Percentiles rank a stretch among this genome's conserved stretches.
These are phyloP conservation scores for Dalbergia oliveri DNA, from an alignment of 306 rosid species.

Conservation along the genomic window DNA sequence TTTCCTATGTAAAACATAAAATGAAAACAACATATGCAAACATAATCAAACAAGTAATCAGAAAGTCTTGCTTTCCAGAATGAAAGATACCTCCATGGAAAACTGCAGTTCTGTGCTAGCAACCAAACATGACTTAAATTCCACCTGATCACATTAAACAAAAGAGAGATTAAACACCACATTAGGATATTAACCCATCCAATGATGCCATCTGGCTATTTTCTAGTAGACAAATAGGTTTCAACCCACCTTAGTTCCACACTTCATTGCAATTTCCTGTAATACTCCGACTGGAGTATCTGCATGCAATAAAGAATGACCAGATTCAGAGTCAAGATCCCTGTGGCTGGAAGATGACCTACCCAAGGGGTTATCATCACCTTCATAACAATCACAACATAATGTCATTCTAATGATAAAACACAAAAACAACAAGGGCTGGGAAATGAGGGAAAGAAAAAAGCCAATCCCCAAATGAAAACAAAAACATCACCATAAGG, in stretches of 20 bases:
- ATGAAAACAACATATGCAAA: conserved; percentile 16
- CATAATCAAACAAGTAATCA: conserved; percentile 30
- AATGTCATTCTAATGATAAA: conserved; percentile 39
- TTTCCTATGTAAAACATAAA: conserved; percentile 27
- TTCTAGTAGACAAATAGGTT: conserved; percentile 33
- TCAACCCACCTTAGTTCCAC: conserved; percentile 85
- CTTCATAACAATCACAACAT: conserved; percentile 57
- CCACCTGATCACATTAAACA: conserved; percentile 68
- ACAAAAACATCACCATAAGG: neutral
- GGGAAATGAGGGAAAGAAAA: neutral
- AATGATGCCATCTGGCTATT: conserved; percentile 40
- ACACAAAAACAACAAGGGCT: conserved; percentile 30
- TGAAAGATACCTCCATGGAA: conserved; percentile 71
- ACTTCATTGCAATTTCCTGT: conserved; percentile 88
- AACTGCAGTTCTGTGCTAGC: conserved; percentile 79
- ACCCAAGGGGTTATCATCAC: conserved; percentile 73
- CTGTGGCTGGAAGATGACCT: conserved; percentile 76
- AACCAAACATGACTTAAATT: conserved; percentile 74
- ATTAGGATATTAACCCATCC: conserved; percentile 11
- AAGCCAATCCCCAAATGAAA: neutral
- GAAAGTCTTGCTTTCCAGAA: conserved; percentile 29
- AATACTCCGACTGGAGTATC: conserved; percentile 74
- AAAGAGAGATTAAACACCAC: conserved; percentile 32
- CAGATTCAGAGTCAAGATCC: conserved; percentile 78
- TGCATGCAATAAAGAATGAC: conserved; percentile 60